Base-by-base conservation (phyloP, 805 yeast species). In the Candida yuanshanica region DNA sequence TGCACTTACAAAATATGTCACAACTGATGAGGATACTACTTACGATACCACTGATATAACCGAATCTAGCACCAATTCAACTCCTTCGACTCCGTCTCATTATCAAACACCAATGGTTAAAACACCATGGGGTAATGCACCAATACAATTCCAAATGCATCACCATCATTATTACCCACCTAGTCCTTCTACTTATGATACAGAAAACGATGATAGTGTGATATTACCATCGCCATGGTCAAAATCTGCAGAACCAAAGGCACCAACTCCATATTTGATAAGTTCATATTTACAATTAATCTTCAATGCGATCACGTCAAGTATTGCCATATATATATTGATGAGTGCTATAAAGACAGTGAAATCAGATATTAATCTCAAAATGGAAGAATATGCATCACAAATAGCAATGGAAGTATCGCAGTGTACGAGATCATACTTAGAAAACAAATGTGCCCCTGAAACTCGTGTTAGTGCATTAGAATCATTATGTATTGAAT, bases 191-290 rank as follows among this genome's bases (percentile, higher is more conserved):
- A 33, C 29, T 20, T 16, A 20, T 21, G 35, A 35, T 13, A 25
- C 31, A 9, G 25, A 36, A 26, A 35, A 37, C 7, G 47, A 42
- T 8, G 44, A 49, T 23, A 35, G 45, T n/a, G 38, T 48, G 3
- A 40, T 52, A 1, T 61, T 81, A 24, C 87, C 87, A 1, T 63
- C 65, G 3, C 84, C 86, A 0, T 80, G 86, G 86, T 72, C 75
- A 6, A 42, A 65, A 7, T 52, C 60, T 7, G 73, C 79, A 4
- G 53, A 63, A 11, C 84, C 87, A 4, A 66, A 63, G 16, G 77
- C 74, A 23, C 70, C 69, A 43, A 59, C 68, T 0, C 77, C 83
- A 7, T 83, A 83, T 52, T 54, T 77, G 22, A 53, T 81, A 9
- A 70, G 81, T 9, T 76, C 89, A 12, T 80, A 81, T 49, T 55